These are phyloP conservation scores for Paramecium sexaurelia DNA, from an alignment of 73 alveolate genomes.

Conservation along the genomic window DNA sequence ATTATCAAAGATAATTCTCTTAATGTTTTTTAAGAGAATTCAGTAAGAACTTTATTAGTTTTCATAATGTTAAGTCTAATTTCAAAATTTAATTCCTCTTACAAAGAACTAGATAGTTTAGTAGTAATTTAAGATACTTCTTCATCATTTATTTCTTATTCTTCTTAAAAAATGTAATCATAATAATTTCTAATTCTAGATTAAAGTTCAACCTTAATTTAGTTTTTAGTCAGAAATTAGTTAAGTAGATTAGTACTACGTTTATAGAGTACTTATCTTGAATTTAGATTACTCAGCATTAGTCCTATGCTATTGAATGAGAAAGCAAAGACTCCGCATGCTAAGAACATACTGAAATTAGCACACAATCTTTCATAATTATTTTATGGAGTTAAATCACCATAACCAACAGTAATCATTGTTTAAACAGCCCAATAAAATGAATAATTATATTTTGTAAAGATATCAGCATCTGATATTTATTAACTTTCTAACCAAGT, in stretches of 20 bases:
- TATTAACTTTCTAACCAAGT: conserved; percentile 67
- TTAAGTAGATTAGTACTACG: conserved; percentile 70
- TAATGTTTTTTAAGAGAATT: conserved; percentile 47
- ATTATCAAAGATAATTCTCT: conserved; percentile 14
- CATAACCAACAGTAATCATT: conserved; percentile 91
- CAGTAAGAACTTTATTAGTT: neutral
- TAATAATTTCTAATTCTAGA: conserved; percentile 76
- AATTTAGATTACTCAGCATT: conserved; percentile 70
- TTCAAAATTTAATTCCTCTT: conserved; percentile 38
- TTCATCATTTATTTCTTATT: conserved; percentile 60
- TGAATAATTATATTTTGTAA: conserved; percentile 66
- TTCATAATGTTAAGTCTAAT: conserved; percentile 35
- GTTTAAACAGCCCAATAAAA: conserved; percentile 84
- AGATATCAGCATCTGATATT: conserved; percentile 3
- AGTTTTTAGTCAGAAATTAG: conserved; percentile 74
- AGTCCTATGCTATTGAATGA: conserved; percentile 83
- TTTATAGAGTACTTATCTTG: conserved; percentile 68
- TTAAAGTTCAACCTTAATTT: conserved; percentile 74
- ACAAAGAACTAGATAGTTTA: conserved; percentile 5
- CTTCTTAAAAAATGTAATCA: conserved; percentile 75
- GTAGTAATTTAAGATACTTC: conserved; percentile 34
- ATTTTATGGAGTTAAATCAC: conserved; percentile 85
- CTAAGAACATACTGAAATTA: conserved; percentile 78
- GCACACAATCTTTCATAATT: conserved; percentile 73
- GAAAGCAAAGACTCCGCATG: conserved; percentile 91